Conservation (phyloP, 202 grass and related monocot genomes). For the Elaeis oleifera region DNA sequence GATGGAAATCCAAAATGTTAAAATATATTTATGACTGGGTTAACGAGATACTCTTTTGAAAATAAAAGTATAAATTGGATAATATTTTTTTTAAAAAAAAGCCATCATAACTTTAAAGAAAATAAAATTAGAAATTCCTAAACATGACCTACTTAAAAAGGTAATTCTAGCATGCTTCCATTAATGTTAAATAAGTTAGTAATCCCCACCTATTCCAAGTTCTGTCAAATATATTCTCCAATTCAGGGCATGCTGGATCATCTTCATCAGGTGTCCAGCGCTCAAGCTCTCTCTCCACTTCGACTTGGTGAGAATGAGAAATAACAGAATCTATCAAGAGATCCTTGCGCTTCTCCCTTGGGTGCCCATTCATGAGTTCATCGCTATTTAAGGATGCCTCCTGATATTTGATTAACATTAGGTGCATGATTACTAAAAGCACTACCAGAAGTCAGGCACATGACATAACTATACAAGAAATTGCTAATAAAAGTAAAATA, state of each 20-base stretch:
- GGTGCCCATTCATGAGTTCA: slow-evolving; percentile 54
- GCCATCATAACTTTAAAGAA: neutral
- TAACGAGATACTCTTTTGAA: no score
- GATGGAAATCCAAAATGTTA: no score
- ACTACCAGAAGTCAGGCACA: no score
- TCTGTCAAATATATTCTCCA: slow-evolving; percentile 54
- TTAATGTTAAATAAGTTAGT: no score
- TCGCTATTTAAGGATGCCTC: slow-evolving; percentile 62
- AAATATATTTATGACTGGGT: no score
- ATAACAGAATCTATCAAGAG: slow-evolving; percentile 95
- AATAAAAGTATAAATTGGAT: no score
- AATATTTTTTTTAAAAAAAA: neutral
- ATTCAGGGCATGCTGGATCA: slow-evolving; percentile 76
- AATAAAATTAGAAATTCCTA: neutral
- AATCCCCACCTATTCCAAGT: slow-evolving; percentile 65
- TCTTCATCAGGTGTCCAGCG: slow-evolving; percentile 88
- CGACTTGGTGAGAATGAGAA: slow-evolving; percentile 61
- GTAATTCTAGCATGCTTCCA: no score
- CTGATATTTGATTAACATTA: slow-evolving; percentile 28
- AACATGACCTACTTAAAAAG: neutral
- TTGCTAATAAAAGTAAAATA: no score
- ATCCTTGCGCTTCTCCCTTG: slow-evolving; percentile 77
- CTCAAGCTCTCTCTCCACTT: slow-evolving; percentile 75
- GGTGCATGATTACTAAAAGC: neutral
- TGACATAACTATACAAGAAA: no score